These are phyloP conservation scores for Leucogyrophana mollusca DNA, from an alignment of 768 basidiomycete genomes.

Conservation along the genomic window DNA sequence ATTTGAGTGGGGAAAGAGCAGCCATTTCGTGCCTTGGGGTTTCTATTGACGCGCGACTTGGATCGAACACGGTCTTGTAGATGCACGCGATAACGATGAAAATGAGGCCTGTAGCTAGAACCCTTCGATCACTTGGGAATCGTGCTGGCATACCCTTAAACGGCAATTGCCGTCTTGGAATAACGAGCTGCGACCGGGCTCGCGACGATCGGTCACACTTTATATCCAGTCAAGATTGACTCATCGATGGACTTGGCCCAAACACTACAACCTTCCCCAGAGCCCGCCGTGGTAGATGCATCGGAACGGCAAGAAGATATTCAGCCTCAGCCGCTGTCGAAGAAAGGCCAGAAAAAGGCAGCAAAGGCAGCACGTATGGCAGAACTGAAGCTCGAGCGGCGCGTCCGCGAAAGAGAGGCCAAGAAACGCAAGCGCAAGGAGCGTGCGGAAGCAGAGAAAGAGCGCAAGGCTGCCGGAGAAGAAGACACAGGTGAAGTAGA, in stretches of 20 bases:
- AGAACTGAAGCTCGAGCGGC: slow-evolving; percentile 68
- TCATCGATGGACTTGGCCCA: background rate
- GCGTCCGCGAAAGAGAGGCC: slow-evolving; percentile 74
- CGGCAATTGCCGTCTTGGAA: too few species aligned
- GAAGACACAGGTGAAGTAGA: slow-evolving; percentile 21
- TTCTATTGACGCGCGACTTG: background rate
- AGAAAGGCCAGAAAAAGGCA: slow-evolving; percentile 75
- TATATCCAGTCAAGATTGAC: too few species aligned
- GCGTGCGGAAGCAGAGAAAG: slow-evolving; percentile 59
- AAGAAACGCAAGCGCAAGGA: slow-evolving; percentile 72
- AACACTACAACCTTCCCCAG: background rate
- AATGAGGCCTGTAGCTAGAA: slow-evolving; percentile 2
- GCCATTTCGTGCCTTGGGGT: slow-evolving; percentile 9
- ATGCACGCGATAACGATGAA: background rate
- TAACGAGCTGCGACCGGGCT: too few species aligned
- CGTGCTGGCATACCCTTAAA: slow-evolving; percentile 14
- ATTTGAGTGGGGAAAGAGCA: slow-evolving; percentile 38
- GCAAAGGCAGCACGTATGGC: slow-evolving; percentile 68
- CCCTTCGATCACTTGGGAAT: background rate
- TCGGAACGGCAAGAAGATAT: background rate
- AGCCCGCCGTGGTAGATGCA: background rate
- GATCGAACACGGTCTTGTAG: background rate
- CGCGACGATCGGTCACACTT: too few species aligned
- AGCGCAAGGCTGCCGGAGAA: slow-evolving; percentile 22
- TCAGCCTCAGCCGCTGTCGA: slow-evolving; percentile 50